phyloP scores from a whole-genome alignment of 2,329 filamentous ascomycete species.

The Ceratocystis alfenasii region DNA sequence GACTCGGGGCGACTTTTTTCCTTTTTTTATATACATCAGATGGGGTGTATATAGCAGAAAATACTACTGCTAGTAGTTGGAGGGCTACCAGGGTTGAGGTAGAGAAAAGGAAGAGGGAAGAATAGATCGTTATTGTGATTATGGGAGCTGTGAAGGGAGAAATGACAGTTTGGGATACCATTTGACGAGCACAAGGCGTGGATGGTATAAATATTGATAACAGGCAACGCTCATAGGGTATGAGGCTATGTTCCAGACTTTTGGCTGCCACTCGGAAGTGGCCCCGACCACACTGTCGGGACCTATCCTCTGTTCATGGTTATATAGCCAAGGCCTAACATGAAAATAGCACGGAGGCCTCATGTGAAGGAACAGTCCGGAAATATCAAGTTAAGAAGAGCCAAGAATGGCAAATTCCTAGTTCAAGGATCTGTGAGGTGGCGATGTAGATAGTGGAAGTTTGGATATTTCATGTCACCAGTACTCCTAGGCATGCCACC shows the following conservation, averaged over 20 bases:
- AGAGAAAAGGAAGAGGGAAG: background rate
- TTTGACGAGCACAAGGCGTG: background rate
- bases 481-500: background rate
- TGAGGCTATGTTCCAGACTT: background rate
- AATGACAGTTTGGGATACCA: background rate
- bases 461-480: background rate
- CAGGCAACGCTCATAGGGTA: background rate
- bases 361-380: background rate
- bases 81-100: constrained; percentile 1
- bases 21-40: background rate
- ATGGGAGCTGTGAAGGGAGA: background rate
- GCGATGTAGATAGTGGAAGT: background rate
- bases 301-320: background rate
- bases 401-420: background rate
- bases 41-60: background rate
- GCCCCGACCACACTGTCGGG: background rate
- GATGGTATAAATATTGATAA: background rate
- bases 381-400: background rate
- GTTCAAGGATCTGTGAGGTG: background rate
- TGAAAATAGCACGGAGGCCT: background rate
- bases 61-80: background rate
- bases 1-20: background rate
- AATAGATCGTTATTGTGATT: background rate
- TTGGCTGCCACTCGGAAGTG: constrained; percentile 1
- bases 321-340: background rate